Evolutionary conservation across 2,329 filamentous ascomycete species (phyloP), one percentile per base, ranked within the genome.

Genomic region (Aspergillus ibericus): DNA sequence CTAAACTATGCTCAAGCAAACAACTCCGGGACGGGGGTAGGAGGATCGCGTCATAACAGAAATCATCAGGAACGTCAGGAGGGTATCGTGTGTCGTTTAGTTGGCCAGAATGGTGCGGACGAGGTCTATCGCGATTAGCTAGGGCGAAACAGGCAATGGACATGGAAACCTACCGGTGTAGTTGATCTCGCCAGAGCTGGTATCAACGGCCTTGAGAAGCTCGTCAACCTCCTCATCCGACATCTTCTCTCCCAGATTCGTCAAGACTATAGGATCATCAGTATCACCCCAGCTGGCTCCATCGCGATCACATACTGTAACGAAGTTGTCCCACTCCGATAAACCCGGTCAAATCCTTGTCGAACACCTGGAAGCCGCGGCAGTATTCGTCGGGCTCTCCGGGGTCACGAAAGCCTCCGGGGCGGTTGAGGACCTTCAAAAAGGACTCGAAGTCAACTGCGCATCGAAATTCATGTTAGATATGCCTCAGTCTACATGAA

Each of bases 161-260:
- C n/a, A 42, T 40, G 29, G 35, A 27, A 52, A 76, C 87, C 64
- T 82, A 95, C 92, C 92, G 66, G 90, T 93, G 78, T 99, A 99
- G 82, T 98, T 96, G 78, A 99, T 91, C 85, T 98, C 93, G 68
- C 93, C 93, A 56, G 89, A 93, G 79, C 89, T 95, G 61, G 93
- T 96, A 76, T 99, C 95, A 65, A 98, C 93, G 0, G 93, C 92
- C 88, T 98, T 99, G 77, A 99, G 88, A 74, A 99, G 85, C 84
- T 99, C 95, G 77, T 98, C 93, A 50, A 99, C 95, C 83, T 99
- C 95, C 64, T 98, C 95, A 71, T 99, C 93, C 62, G 90, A 91
- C 92, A 99, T 97, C 85, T 98, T 98, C 88, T 99, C 95, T 71
- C 95, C 95, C 70, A 99, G 81, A 76, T 98, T 98, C 58, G 95